Percentiles rank a stretch among this genome's conserved stretches.
Evolutionary conservation across 106 monocot species (phyloP).

Genomic region (Platanthera zijinensis): DNA sequence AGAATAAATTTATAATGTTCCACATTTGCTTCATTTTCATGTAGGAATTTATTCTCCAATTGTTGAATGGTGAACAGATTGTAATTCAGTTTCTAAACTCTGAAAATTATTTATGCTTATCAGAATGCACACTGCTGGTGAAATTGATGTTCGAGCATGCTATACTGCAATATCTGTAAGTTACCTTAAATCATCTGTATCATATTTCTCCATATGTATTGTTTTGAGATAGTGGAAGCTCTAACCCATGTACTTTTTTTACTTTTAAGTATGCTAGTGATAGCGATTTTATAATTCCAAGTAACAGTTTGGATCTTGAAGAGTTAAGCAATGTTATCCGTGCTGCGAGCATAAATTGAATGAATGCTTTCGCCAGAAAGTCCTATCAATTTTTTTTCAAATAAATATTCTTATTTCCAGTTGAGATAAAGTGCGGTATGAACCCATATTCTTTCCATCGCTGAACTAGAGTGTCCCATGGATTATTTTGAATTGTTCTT

Average conservation of each 20-base stretch:
- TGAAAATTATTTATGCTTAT: conserved; percentile 12
- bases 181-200: not conserved
- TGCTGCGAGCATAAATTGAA: not conserved
- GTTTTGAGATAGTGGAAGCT: not conserved
- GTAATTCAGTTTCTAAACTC: not conserved
- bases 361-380: not conserved
- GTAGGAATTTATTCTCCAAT: not conserved
- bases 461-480: not conserved
- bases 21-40: not conserved
- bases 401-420: not conserved
- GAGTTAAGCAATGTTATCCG: not conserved
- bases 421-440: not conserved
- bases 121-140: conserved; percentile 94
- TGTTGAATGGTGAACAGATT: not conserved
- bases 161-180: conserved; percentile 95
- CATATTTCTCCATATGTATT: not conserved
- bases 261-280: not conserved
- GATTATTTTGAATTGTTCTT: not conserved
- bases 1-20: not conserved
- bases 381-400: too few relatives aligned
- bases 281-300: not conserved
- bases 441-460: not conserved
- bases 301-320: not conserved
- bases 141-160: conserved; percentile 93
- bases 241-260: not conserved